Evolutionary conservation across 108 stramenopile genomes (phyloP), one percentile per base, ranked within the genome.

Genomic region (Fragilaria crotonensis): DNA sequence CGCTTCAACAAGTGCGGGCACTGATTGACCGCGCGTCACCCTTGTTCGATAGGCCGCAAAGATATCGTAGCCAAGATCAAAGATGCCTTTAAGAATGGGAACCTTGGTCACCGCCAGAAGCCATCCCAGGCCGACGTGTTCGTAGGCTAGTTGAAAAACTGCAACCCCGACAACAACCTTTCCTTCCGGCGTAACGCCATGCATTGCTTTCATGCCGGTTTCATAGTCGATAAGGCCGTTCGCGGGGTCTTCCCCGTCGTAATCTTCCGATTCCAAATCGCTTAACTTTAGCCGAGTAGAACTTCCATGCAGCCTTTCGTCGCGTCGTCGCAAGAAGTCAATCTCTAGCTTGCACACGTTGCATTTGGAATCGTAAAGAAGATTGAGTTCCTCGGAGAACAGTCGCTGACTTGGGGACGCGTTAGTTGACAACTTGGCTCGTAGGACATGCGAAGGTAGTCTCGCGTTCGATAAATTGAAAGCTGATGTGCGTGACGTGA

Each of bases 191-290:
- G 52, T 68, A 9, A 81, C 71, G 9, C 74, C 80, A 53, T 75
- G 69, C 25, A 81, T 78, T 11, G 73, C 57, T 14, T 52, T 47
- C 80, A 81, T 81, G 19, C 77, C 80, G 17, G 60, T 48, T 11
- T 58, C 64, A 52, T 90, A 94, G 57, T 95, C 91, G 62, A 95
- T 91, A 3, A 95, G 69, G 9, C 92, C 95, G 59, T 89, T 84
- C 14, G 85, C 92, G 0, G 85, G 80, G 46, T 90, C 85, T 19
- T 93, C 88, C 3, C 81, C 83, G 44, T 81, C 60, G 27, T 68
- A 78, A 4, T 33, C 28, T 23, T 60, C 69, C 20, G 47, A 51
- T 65, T 81, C 80, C 57, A 81, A 44, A 59, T 81, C 80, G 2
- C 76, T 81, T 33, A 81, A 61, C 58, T 57, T 62, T 19, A 81